Base-by-base conservation (phyloP, 2,329 filamentous ascomycete genomes). In the Polychaeton citri region DNA sequence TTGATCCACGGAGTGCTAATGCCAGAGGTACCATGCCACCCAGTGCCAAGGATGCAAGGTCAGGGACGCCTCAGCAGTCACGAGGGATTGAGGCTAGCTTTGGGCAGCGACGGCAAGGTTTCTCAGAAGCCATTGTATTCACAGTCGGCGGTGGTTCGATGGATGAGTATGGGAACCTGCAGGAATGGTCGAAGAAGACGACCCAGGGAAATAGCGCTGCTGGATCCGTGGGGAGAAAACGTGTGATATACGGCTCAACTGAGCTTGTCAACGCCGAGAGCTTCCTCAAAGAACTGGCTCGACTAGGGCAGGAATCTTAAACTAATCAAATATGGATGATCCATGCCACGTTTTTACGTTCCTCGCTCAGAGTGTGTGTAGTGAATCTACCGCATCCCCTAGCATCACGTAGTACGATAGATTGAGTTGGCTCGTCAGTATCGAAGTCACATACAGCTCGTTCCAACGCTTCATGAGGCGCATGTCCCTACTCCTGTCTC, bases 161-260 rank as follows among this genome's bases (percentile, higher is more conserved):
- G 83, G 90, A 98, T 49, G 90, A 98, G 58, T 98, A 96, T 56
- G 88, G 87, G 15, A 98, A 98, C 59, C 58, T 98, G 55, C 85
- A 94, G 56, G 90, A 96, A 54, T 98, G 90, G 90, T 85, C 88
- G 4, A 76, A 75, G 57, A 72, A 88, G 45, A 86, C 84, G 3
- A 69, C 63, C 34, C 65, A 64, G 28, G 68, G 69, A 33, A 61
- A 61, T 21, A 66, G 65, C 30, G 63, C 61, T 10, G 61, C 65
- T 5, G 56, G 64, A 33, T 62, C 62, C 7, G 71, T 75, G 6
- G 70, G 74, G 16, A 80, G 75, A 57, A 81, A 83, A 60, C 72
- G 86, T 44, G 81, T 98, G 7, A 82, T 96, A 1, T 98, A 98
- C 59, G 90, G 90, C 13, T 93, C 86, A 53, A 98, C 90, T 10